These are phyloP conservation scores for Brassica rapa DNA, from an alignment of 345 rosid species.

Conservation along the genomic window DNA sequence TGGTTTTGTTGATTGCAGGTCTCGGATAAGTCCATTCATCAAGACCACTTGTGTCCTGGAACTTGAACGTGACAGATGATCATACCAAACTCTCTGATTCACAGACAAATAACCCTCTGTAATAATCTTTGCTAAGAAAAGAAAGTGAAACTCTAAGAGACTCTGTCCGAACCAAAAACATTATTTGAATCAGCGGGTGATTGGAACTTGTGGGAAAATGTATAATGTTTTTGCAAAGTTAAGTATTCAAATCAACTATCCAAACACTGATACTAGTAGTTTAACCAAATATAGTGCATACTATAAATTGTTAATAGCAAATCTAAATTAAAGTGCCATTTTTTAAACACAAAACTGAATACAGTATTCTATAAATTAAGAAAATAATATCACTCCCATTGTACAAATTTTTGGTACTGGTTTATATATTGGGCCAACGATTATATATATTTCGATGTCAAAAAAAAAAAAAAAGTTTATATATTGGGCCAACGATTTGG, in stretches of 20 bases:
- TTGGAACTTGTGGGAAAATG: neutral
- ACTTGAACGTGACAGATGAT: slow-evolving; percentile 10
- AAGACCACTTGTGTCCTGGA: neutral
- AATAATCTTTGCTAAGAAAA: neutral
- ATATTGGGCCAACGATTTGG: neutral
- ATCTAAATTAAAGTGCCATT: neutral
- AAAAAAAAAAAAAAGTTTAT: too few relatives aligned
- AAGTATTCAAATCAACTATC: neutral
- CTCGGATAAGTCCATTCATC: neutral
- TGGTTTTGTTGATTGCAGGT: slow-evolving; percentile 12
- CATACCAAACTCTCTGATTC: slow-evolving; percentile 17
- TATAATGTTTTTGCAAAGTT: neutral
- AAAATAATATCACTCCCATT: neutral
- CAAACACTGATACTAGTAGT: neutral
- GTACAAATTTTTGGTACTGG: too few relatives aligned
- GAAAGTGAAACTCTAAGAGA: slow-evolving; percentile 5
- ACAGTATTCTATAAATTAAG: neutral
- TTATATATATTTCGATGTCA: too few relatives aligned
- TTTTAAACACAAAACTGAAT: neutral
- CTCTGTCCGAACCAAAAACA: neutral
- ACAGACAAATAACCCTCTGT: neutral
- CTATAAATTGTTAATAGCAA: too few relatives aligned
- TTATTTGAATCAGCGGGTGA: neutral
- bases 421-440: neutral
- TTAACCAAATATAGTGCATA: neutral